A percentile compares a stretch with the other conserved stretches of the same genome.
Conservation (phyloP, 169 alveolate genomes). For the Plasmodium vivax region DNA sequence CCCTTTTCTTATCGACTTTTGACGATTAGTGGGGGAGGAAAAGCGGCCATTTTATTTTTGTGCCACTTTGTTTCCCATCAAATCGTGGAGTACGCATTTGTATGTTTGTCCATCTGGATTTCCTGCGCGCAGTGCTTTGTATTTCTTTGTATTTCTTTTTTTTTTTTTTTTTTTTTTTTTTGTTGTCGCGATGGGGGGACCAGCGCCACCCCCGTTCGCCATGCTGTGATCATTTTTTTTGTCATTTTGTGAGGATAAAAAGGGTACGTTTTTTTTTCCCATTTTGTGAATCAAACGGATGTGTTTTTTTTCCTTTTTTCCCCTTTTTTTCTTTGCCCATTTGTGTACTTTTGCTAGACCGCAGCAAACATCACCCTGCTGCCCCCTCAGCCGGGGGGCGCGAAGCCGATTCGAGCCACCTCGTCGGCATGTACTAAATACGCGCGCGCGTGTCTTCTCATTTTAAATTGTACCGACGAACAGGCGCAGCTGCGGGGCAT, state of each 20-base stretch:
- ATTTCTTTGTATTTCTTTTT: background rate
- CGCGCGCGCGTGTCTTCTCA: background rate
- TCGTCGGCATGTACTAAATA: background rate
- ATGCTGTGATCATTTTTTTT: background rate
- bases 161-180: background rate
- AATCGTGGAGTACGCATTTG: background rate
- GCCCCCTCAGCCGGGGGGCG: background rate
- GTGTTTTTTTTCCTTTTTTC: background rate
- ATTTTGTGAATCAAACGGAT: background rate
- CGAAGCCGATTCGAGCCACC: background rate
- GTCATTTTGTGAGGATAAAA: no score
- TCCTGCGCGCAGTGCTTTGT: background rate
- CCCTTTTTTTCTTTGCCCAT: background rate
- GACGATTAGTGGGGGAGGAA: conserved; percentile 1
- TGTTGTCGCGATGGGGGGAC: background rate
- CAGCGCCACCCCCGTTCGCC: background rate
- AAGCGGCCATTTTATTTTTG: background rate
- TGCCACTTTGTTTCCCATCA: background rate
- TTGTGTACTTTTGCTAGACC: background rate
- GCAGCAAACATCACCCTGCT: background rate
- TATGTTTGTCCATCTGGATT: background rate
- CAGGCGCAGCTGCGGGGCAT: background rate
- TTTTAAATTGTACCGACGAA: background rate
- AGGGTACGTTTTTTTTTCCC: background rate
- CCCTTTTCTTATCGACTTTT: conserved; percentile 41